phyloP scores from a whole-genome alignment of 805 yeast genomes.

The Ogataea angusta region DNA sequence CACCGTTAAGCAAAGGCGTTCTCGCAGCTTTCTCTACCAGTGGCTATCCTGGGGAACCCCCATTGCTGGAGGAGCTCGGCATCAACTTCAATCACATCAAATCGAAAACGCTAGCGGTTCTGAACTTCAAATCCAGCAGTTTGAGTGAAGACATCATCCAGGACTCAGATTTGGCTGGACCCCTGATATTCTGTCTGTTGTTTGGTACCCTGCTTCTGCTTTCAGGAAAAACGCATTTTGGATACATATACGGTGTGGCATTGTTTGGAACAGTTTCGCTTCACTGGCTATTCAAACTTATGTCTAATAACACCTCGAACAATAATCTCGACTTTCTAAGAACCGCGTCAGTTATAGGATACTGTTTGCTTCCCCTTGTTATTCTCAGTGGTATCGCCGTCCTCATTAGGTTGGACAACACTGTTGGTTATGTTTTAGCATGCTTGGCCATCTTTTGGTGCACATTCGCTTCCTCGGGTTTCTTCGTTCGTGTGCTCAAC shows the following conservation, averaged over 20 bases:
- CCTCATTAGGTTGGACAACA: conserved; percentile 62
- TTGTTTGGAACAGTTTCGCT: conserved; percentile 82
- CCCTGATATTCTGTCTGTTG: conserved; percentile 78
- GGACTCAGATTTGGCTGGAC: conserved; percentile 95
- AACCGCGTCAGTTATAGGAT: conserved; percentile 90
- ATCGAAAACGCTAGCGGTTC: conserved; percentile 78
- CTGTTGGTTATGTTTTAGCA: conserved; percentile 68
- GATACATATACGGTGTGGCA: conserved; percentile 95
- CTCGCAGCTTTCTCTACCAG: conserved; percentile 89
- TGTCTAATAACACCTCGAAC: conserved; percentile 58
- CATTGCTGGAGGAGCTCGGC: conserved; percentile 88
- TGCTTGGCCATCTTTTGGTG: conserved; percentile 79
- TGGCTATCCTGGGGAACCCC: conserved; percentile 95
- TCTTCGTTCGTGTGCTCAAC: conserved; percentile 81
- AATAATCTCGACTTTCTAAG: conserved; percentile 50
- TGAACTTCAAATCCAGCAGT: conserved; percentile 61
- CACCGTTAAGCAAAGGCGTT: conserved; percentile 64
- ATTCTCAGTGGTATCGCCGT: conserved; percentile 71
- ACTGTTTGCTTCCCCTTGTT: conserved; percentile 88
- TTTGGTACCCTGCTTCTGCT: conserved; percentile 81
- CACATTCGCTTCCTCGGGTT: conserved; percentile 89
- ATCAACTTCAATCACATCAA: conserved; percentile 87
- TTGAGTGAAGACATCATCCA: conserved; percentile 73
- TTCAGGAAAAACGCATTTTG: conserved; percentile 94
- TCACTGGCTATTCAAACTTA: conserved; percentile 79